Evolutionary conservation across 805 yeast genomes (phyloP), one percentile per base, ranked within the genome.

Genomic region (Nakazawaea wyomingensis): DNA sequence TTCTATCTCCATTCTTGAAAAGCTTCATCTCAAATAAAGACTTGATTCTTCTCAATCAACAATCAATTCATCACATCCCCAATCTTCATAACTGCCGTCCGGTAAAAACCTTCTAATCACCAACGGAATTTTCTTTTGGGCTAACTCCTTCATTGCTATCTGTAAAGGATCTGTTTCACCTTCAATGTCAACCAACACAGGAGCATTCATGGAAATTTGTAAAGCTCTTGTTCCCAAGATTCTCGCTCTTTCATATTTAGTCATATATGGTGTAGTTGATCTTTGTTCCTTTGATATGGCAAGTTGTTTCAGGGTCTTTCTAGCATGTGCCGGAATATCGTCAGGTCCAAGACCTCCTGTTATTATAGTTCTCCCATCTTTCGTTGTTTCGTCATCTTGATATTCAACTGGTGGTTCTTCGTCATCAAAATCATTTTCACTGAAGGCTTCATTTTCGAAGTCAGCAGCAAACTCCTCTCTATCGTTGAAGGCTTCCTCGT

Each of bases 121-220:
- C 55, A 93, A 74, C 1, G 99, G 99, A 45, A 95, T 89, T 63
- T 90, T 93, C 64, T 86, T 81, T 64, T 93, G 98, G 1, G 95
- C 78, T 50, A 93, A 75, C 65, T 93, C 99, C 65, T 95, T 93
- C 87, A 88, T 84, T 48, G 99, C 97, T 49, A 93, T 93, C 64
- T 90, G 96, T 59, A 93, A 71, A 11, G 99, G 99, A 62, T 93
- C 99, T 2, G 99, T 95, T 64, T 95, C 99, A 59, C 99, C 99
- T 67, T 93, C 99, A 46, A 93, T 78, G 59, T 95, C 99, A 33
- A 93, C 99, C 59, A 93, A 76, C 3, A 93, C 98, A 2, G 99
- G 99, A 1, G 99, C 99, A 60, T 93, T 93, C 86, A 93, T 85
- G 21, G 97, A 88, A 55, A 93, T 91, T 65, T 93, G 99, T 51